Evolutionary conservation across 2,329 filamentous ascomycete species (phyloP).

Genomic region (Passalora sequoiae): DNA sequence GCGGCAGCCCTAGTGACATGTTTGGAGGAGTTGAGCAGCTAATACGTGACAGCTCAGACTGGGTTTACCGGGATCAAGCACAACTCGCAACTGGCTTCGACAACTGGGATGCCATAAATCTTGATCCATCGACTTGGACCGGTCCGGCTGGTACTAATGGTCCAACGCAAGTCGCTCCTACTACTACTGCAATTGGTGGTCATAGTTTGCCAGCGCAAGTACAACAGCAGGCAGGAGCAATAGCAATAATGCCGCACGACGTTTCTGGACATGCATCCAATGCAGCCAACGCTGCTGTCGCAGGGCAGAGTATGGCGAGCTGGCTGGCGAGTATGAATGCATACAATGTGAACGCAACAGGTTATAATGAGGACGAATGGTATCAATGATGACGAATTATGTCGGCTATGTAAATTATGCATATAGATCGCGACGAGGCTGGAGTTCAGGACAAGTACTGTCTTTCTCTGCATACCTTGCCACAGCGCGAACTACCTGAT

Average conservation of each 20-base stretch:
- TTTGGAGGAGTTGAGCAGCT: constrained; percentile 58
- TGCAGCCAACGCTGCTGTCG: constrained; percentile 1
- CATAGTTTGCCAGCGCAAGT: background rate
- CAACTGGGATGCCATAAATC: constrained; percentile 48
- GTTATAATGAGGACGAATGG: constrained; percentile 40
- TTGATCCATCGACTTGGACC: constrained; percentile 20
- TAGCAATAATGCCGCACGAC: background rate
- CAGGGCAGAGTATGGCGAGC: constrained; percentile 15
- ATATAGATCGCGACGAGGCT: too few species aligned
- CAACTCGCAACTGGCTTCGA: constrained; percentile 58
- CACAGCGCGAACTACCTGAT: background rate
- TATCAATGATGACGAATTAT: constrained; percentile 32
- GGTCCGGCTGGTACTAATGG: constrained; percentile 3
- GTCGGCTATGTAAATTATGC: background rate
- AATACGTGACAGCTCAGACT: constrained; percentile 59
- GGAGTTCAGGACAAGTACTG: too few species aligned
- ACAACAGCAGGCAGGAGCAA: constrained; percentile 2
- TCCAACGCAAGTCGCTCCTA: constrained; percentile 5
- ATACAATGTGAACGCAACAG: constrained; percentile 28
- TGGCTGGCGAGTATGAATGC: constrained; percentile 28
- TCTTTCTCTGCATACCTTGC: too few species aligned
- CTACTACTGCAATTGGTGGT: constrained; percentile 2
- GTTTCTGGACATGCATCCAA: constrained; percentile 1
- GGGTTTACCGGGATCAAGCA: constrained; percentile 56
- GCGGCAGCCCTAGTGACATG: constrained; percentile 46